Percentiles rank a stretch among this genome's conserved stretches.
Conservation (phyloP, 345 rosid species). For the Hypericum androsaemum region DNA sequence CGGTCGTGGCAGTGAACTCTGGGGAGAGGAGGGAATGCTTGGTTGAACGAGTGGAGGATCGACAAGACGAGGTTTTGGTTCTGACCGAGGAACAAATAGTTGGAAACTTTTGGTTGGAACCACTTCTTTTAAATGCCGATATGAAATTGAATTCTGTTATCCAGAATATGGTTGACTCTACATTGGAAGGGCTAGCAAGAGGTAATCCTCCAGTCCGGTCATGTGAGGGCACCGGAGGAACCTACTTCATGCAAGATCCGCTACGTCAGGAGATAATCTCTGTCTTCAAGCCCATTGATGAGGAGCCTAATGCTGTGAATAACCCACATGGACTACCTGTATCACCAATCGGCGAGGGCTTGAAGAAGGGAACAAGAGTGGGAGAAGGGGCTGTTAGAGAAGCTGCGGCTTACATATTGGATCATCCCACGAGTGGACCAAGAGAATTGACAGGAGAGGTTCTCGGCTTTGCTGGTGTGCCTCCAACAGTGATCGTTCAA, state of each 20-base stretch:
- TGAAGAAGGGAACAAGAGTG: slow-evolving; percentile 74
- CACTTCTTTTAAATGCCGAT: slow-evolving; percentile 32
- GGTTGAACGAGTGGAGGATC: slow-evolving; percentile 1
- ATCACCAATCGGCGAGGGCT: slow-evolving; percentile 66
- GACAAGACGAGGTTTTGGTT: no score
- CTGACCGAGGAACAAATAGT: slow-evolving; percentile 6
- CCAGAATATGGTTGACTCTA: slow-evolving; percentile 46
- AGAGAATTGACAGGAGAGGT: slow-evolving; percentile 24
- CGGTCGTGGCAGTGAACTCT: slow-evolving; percentile 30
- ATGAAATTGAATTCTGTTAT: slow-evolving; percentile 32
- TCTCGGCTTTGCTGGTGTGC: slow-evolving; percentile 75
- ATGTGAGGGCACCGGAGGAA: slow-evolving; percentile 82
- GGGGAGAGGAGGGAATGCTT: slow-evolving; percentile 18
- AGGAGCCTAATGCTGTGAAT: slow-evolving; percentile 83
- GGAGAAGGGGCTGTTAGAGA: slow-evolving; percentile 84
- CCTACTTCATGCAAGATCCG: slow-evolving; percentile 72
- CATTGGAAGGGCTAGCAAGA: slow-evolving; percentile 52
- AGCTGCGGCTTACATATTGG: slow-evolving; percentile 84
- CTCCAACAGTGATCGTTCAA: slow-evolving; percentile 70
- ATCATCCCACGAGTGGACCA: slow-evolving; percentile 45
- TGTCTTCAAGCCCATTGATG: slow-evolving; percentile 79
- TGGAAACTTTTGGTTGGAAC: slow-evolving; percentile 48
- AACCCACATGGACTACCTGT: slow-evolving; percentile 55
- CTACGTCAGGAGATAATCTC: slow-evolving; percentile 52
- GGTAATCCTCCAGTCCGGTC: slow-evolving; percentile 55